Conservation (phyloP, 129 eudicot genomes). For the Tagetes erecta region DNA sequence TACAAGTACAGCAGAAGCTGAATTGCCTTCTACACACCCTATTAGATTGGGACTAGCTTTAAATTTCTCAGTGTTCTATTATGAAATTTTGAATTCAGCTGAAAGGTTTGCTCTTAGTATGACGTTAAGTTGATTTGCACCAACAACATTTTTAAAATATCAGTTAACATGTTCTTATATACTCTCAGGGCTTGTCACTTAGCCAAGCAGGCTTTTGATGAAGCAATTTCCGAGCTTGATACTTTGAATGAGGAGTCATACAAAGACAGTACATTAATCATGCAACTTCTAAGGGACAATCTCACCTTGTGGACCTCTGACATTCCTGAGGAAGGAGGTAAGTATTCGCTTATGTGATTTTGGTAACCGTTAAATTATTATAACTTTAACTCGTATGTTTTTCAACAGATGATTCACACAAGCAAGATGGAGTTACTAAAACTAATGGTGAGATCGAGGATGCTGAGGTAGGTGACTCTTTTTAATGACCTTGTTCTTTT, state of each 20-base stretch:
- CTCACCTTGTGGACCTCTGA: slow-evolving; percentile 62
- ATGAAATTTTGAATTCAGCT: slow-evolving; percentile 63
- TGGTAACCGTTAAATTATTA: neutral
- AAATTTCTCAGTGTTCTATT: slow-evolving; percentile 68
- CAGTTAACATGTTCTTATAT: neutral
- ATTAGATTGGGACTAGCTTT: slow-evolving; percentile 61
- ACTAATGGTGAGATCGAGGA: slow-evolving; percentile 32
- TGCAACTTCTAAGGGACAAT: slow-evolving; percentile 62
- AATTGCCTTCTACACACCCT: slow-evolving; percentile 61
- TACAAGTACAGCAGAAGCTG: slow-evolving; percentile 53
- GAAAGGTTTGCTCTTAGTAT: slow-evolving; percentile 45
- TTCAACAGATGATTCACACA: slow-evolving; percentile 28
- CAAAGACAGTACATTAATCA: slow-evolving; percentile 56
- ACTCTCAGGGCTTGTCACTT: slow-evolving; percentile 48
- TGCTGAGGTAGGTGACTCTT: slow-evolving; percentile 29
- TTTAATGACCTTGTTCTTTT: neutral
- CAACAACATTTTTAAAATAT: neutral
- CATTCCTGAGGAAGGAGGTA: slow-evolving; percentile 57
- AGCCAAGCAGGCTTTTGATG: slow-evolving; percentile 61
- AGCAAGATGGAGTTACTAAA: slow-evolving; percentile 35
- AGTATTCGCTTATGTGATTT: neutral
- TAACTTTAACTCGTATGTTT: neutral
- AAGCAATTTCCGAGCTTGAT: slow-evolving; percentile 60
- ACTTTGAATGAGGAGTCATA: slow-evolving; percentile 53
- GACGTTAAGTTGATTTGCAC: slow-evolving; percentile 5